Percentiles rank a stretch among this genome's conserved stretches.
Conservation (phyloP, 805 yeast genomes). For the Wickerhamiella sorbophila region DNA sequence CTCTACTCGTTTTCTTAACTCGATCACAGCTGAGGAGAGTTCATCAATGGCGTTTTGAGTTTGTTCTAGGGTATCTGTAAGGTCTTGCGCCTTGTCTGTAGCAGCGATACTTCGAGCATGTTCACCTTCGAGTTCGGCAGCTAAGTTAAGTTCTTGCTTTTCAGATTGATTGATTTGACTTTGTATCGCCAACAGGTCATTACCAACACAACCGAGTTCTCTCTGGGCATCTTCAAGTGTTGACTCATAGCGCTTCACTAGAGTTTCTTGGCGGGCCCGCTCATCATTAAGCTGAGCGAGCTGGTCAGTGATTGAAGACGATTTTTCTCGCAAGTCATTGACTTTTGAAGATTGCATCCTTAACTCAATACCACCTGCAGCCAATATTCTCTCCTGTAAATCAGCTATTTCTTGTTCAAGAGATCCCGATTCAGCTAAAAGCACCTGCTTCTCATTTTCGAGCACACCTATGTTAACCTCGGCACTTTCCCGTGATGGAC, state of each 20-base stretch:
- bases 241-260: conserved; percentile 40
- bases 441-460: conserved; percentile 24
- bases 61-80: conserved; percentile 18
- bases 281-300: conserved; percentile 43
- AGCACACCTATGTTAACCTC: conserved; percentile 19
- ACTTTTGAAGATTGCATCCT: conserved; percentile 64
- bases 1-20: conserved; percentile 5
- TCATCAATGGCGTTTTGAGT: conserved; percentile 27
- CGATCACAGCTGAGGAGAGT: conserved; percentile 17
- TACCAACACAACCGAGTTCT: conserved; percentile 15
- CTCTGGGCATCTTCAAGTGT: conserved; percentile 32
- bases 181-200: conserved; percentile 8
- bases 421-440: conserved; percentile 42
- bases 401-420: conserved; percentile 41
- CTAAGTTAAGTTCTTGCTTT: not conserved
- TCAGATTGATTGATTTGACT: not conserved
- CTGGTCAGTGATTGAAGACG: conserved; percentile 44
- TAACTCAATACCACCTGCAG: conserved; percentile 79
- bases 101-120: not conserved
- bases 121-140: conserved; percentile 26
- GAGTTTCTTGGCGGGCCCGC: conserved; percentile 48
- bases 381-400: conserved; percentile 67
- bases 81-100: conserved; percentile 1
- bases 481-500: not conserved
- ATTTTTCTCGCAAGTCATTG: conserved; percentile 52